A percentile compares a stretch with the other conserved stretches of the same genome.
Evolutionary conservation across 768 basidiomycete species (phyloP).

Genomic region (Amylocystis lapponica): DNA sequence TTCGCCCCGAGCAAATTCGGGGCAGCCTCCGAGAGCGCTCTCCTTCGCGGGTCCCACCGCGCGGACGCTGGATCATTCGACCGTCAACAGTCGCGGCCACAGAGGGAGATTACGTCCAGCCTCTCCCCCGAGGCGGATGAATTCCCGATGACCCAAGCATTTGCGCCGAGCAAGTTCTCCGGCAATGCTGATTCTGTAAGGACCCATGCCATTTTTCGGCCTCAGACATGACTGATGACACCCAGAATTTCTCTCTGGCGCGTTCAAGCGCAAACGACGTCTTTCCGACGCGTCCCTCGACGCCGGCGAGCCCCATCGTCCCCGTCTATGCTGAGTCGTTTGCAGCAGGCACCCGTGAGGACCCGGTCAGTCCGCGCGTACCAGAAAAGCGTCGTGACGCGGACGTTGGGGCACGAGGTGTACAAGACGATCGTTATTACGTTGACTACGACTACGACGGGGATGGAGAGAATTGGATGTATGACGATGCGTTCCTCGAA

Average conservation of each 20-base stretch:
- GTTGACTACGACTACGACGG: slow-evolving; percentile 3
- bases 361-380: background rate
- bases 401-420: background rate
- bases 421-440: background rate
- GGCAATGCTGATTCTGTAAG: background rate
- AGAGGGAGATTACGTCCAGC: background rate
- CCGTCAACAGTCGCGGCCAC: no score
- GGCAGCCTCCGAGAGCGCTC: background rate
- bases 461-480: slow-evolving; percentile 5
- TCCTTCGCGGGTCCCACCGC: no score
- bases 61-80: no score
- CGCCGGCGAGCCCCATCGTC: slow-evolving; percentile 10
- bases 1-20: slow-evolving; percentile 14
- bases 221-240: slow-evolving; percentile 30
- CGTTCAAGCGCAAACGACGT: slow-evolving; percentile 27
- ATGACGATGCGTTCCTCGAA: slow-evolving; percentile 30
- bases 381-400: no score
- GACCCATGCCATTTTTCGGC: no score
- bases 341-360: background rate
- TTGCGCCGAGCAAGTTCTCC: slow-evolving; percentile 18
- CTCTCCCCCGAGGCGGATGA: no score
- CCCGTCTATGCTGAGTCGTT: background rate
- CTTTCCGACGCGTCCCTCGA: slow-evolving; percentile 14
- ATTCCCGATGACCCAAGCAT: slow-evolving; percentile 22
- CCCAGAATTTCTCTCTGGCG: slow-evolving; percentile 15